Conservation (phyloP, 495 filamentous ascomycete genomes). For the Bacidia gigantensis region DNA sequence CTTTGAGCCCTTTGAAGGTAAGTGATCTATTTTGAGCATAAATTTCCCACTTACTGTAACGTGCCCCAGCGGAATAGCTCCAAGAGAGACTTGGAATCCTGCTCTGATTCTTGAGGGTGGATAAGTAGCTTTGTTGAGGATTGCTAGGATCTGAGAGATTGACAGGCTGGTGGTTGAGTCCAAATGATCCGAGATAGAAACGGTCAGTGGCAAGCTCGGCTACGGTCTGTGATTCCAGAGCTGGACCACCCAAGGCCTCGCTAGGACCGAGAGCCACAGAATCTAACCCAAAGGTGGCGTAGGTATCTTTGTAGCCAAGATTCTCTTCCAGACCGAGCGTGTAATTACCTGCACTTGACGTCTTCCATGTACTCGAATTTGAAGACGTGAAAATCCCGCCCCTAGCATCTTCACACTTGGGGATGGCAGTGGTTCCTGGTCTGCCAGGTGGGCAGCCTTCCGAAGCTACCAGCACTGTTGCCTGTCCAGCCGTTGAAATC, state of each 20-base stretch:
- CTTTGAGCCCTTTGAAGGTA: not conserved
- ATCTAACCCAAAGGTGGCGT: slow-evolving; percentile 34
- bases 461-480: slow-evolving; percentile 21
- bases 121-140: slow-evolving; percentile 23
- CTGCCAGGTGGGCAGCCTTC: slow-evolving; percentile 20
- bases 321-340: slow-evolving; percentile 31
- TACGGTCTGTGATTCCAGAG: slow-evolving; percentile 32
- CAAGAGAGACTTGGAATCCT: slow-evolving; percentile 36
- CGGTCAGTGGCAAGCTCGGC: slow-evolving; percentile 31
- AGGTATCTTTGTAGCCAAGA: slow-evolving; percentile 26
- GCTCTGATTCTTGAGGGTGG: slow-evolving; percentile 30
- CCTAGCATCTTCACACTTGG: slow-evolving; percentile 29
- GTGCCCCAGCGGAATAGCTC: slow-evolving; percentile 41
- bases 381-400: slow-evolving; percentile 34
- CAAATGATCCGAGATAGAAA: slow-evolving; percentile 46
- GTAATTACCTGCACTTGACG: slow-evolving; percentile 41
- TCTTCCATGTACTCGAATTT: slow-evolving; percentile 32
- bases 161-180: slow-evolving; percentile 31
- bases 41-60: slow-evolving; percentile 31
- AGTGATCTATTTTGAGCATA: not conserved
- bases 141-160: slow-evolving; percentile 20
- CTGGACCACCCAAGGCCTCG: slow-evolving; percentile 22
- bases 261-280: slow-evolving; percentile 31
- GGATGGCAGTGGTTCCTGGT: slow-evolving; percentile 4
- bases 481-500: slow-evolving; percentile 15